Conservation (phyloP, 805 yeast species). For the Kuraishia floccosa region DNA sequence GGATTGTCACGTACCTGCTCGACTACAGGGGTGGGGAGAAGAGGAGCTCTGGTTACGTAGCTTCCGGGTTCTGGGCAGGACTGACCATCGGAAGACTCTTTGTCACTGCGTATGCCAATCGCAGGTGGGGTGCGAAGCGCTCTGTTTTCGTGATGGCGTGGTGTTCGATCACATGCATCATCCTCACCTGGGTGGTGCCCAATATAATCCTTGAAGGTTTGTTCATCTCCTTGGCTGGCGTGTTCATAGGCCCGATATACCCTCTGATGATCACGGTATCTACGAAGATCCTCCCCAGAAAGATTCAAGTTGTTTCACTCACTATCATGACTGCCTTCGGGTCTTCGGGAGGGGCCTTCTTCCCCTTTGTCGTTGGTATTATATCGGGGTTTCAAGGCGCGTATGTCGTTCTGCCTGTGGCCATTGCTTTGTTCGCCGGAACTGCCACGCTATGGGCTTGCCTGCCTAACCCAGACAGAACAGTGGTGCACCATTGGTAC, state of each 20-base stretch:
- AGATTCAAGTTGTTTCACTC: conserved; percentile 36
- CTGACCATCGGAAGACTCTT: conserved; percentile 51
- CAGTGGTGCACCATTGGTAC: conserved; percentile 12
- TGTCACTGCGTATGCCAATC: conserved; percentile 28
- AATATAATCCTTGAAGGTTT: conserved; percentile 31
- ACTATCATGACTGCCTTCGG: conserved; percentile 47
- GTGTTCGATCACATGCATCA: conserved; percentile 23
- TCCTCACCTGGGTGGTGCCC: conserved; percentile 38
- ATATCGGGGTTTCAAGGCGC: conserved; percentile 33
- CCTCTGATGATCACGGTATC: conserved; percentile 35
- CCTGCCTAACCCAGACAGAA: conserved; percentile 31
- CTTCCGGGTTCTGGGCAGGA: conserved; percentile 67
- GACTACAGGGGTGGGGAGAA: conserved; percentile 38
- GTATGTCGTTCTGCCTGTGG: conserved; percentile 36
- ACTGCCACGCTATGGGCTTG: conserved; percentile 27
- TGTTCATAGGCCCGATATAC: conserved; percentile 58
- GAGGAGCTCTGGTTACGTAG: conserved; percentile 44
- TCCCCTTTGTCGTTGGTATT: conserved; percentile 42
- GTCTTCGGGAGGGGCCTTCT: conserved; percentile 44
- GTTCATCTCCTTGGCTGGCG: conserved; percentile 38
- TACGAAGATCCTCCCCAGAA: conserved; percentile 34
- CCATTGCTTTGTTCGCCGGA: conserved; percentile 22
- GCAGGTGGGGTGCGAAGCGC: conserved; percentile 30
- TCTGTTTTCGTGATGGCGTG: conserved; percentile 24
- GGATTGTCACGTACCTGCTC: conserved; percentile 56